Percentiles rank a stretch among this genome's conserved stretches.
Evolutionary conservation across 805 yeast genomes (phyloP).

Genomic region (Starmera amethionina): DNA sequence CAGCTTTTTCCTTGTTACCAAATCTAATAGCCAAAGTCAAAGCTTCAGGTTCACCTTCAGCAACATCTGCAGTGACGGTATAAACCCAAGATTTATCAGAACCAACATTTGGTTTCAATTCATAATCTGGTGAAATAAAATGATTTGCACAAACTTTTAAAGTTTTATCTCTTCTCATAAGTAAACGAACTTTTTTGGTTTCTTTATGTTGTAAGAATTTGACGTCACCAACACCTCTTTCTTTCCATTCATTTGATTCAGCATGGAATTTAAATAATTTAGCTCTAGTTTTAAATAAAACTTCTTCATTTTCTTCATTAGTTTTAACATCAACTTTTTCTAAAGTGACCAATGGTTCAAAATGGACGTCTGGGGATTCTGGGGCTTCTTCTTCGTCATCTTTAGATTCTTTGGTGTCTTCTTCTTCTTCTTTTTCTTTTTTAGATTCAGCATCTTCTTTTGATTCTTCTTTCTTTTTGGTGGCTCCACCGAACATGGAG

Average conservation of each 20-base stretch:
- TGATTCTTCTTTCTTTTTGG: slow-evolving; percentile 48
- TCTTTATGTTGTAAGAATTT: slow-evolving; percentile 86
- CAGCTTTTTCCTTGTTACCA: slow-evolving; percentile 87
- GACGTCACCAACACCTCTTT: slow-evolving; percentile 98
- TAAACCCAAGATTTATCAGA: slow-evolving; percentile 98
- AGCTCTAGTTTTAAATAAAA: slow-evolving; percentile 79
- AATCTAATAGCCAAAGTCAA: slow-evolving; percentile 95
- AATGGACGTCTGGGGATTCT: slow-evolving; percentile 56
- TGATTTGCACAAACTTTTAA: slow-evolving; percentile 98
- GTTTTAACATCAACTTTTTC: slow-evolving; percentile 96
- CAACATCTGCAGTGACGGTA: slow-evolving; percentile 84
- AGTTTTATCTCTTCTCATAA: slow-evolving; percentile 99
- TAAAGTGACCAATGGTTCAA: slow-evolving; percentile 90
- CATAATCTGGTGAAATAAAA: slow-evolving; percentile 72
- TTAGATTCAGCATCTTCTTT: slow-evolving; percentile 13
- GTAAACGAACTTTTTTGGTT: slow-evolving; percentile 73
- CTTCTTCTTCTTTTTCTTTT: slow-evolving; percentile 10
- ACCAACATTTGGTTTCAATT: slow-evolving; percentile 86
- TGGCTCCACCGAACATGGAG: slow-evolving; percentile 92
- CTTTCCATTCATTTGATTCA: slow-evolving; percentile 93
- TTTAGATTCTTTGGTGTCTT: slow-evolving; percentile 24
- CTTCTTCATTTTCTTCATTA: slow-evolving; percentile 86
- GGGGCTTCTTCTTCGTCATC: slow-evolving; percentile 28
- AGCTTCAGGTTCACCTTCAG: slow-evolving; percentile 95
- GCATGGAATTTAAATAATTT: slow-evolving; percentile 85